These are phyloP conservation scores for Ascomycota sp. DNA, from an alignment of 2,329 filamentous ascomycete species.

Conservation along the genomic window DNA sequence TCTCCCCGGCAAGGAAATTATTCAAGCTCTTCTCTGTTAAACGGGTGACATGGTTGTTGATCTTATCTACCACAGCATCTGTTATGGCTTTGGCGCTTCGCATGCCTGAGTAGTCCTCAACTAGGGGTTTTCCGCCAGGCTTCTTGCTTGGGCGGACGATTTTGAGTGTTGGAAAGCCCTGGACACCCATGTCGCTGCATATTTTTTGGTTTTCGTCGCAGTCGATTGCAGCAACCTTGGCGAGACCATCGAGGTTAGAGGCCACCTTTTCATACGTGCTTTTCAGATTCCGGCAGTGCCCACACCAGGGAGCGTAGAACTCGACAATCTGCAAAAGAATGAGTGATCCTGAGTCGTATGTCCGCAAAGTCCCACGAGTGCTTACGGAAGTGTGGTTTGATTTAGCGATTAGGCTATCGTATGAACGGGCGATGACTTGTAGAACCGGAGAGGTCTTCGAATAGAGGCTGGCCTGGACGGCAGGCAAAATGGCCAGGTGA, in stretches of 20 bases:
- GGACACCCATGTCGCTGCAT: slow-evolving; percentile 68
- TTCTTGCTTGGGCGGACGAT: slow-evolving; percentile 76
- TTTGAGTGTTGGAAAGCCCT: slow-evolving; percentile 93
- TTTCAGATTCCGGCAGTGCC: slow-evolving; percentile 90
- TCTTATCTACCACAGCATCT: slow-evolving; percentile 66
- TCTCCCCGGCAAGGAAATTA: slow-evolving; percentile 51
- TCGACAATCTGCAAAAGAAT: slow-evolving; percentile 34
- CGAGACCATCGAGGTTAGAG: slow-evolving; percentile 71
- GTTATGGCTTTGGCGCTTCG: slow-evolving; percentile 74
- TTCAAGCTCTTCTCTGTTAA: slow-evolving; percentile 64
- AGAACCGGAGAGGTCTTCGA: slow-evolving; percentile 71
- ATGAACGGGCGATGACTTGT: slow-evolving; percentile 59
- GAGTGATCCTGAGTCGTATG: not conserved
- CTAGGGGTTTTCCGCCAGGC: slow-evolving; percentile 46
- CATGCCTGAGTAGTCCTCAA: slow-evolving; percentile 80
- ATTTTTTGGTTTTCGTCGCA: slow-evolving; percentile 91
- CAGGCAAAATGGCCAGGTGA: slow-evolving; percentile 23
- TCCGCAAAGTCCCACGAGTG: slow-evolving; percentile 1
- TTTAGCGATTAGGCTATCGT: slow-evolving; percentile 62
- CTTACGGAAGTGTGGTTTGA: slow-evolving; percentile 84
- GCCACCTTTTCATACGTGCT: slow-evolving; percentile 91
- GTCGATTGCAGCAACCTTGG: slow-evolving; percentile 84
- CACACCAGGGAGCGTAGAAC: slow-evolving; percentile 97
- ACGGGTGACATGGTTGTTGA: slow-evolving; percentile 76
- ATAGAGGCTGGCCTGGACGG: slow-evolving; percentile 57